Conservation (phyloP, 1,284 basidiomycete species). For the Grifola frondosa region DNA sequence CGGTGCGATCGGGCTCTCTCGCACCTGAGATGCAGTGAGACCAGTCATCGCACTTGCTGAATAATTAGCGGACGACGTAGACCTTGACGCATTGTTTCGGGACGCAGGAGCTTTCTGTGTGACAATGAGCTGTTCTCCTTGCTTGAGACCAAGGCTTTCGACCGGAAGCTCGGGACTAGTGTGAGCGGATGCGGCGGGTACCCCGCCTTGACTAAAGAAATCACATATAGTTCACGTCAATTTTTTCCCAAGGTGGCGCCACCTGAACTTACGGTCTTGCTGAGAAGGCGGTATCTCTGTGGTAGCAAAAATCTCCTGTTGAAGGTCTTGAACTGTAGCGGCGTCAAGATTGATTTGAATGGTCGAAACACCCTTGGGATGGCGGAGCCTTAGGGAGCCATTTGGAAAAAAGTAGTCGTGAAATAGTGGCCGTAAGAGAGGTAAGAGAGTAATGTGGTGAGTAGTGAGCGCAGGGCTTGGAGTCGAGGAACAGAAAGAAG, state of each 20-base stretch:
- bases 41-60: conserved; percentile 25
- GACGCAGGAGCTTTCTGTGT: conserved; percentile 38
- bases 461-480: no score
- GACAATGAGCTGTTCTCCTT: conserved; percentile 85
- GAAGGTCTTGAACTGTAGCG: conserved; percentile 70
- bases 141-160: conserved; percentile 71
- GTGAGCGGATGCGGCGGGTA: conserved; percentile 79
- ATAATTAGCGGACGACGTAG: conserved; percentile 11
- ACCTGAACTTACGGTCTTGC: conserved; percentile 73
- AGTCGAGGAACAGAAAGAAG: no score
- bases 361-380: conserved; percentile 80
- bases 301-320: conserved; percentile 63
- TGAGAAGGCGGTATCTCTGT: conserved; percentile 74
- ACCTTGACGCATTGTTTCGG: conserved; percentile 4
- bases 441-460: no score
- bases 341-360: conserved; percentile 65
- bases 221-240: no score
- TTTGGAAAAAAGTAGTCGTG: no score
- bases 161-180: conserved; percentile 68
- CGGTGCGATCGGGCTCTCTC: conserved; percentile 15
- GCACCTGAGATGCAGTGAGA: conserved; percentile 25
- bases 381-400: conserved; percentile 75
- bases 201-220: conserved; percentile 79
- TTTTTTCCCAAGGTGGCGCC: no score
- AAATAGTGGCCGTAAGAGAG: no score